These are phyloP conservation scores for Coemansia sp. DNA, from an alignment of 192 early-diverging fungal genomes.

Conservation along the genomic window DNA sequence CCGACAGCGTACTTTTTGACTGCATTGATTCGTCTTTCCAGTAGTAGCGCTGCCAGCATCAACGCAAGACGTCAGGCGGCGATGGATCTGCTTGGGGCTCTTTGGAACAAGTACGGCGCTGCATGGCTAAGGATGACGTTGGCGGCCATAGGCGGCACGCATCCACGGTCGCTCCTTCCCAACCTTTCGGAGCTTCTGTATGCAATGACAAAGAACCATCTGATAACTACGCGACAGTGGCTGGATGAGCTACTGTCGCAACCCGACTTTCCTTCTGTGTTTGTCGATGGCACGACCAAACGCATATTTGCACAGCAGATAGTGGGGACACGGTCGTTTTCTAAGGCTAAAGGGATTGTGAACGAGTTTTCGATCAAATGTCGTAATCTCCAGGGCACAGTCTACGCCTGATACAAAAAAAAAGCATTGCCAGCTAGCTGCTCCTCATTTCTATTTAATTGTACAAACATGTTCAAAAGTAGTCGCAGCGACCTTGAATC, in stretches of 20 bases:
- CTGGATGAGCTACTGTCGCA: conserved; percentile 32
- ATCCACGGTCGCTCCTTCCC: conserved; percentile 52
- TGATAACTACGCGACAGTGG: conserved; percentile 7
- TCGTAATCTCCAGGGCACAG: conserved; percentile 43
- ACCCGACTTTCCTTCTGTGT: conserved; percentile 37
- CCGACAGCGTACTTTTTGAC: conserved; percentile 46
- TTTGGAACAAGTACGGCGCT: conserved; percentile 37
- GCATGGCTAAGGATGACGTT: conserved; percentile 45
- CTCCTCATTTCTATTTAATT: too few species aligned
- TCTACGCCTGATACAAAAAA: conserved; percentile 1
- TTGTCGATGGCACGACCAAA: conserved; percentile 28
- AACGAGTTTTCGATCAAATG: conserved; percentile 43
- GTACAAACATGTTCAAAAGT: too few species aligned
- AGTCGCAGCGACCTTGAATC: too few species aligned
- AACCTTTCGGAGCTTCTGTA: conserved; percentile 49
- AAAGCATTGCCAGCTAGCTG: too few species aligned
- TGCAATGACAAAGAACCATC: conserved; percentile 46
- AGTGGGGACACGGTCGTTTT: conserved; percentile 36
- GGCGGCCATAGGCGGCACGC: conserved; percentile 44
- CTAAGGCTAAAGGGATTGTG: conserved; percentile 28
- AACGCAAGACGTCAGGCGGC: neutral
- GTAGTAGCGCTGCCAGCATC: neutral
- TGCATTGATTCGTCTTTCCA: conserved; percentile 32
- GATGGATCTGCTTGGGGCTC: conserved; percentile 12
- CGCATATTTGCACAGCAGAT: conserved; percentile 36